Percentiles rank a stretch among this genome's conserved stretches.
phyloP scores from a whole-genome alignment of 129 eudicot genomes.

The Sambucus nigra region DNA sequence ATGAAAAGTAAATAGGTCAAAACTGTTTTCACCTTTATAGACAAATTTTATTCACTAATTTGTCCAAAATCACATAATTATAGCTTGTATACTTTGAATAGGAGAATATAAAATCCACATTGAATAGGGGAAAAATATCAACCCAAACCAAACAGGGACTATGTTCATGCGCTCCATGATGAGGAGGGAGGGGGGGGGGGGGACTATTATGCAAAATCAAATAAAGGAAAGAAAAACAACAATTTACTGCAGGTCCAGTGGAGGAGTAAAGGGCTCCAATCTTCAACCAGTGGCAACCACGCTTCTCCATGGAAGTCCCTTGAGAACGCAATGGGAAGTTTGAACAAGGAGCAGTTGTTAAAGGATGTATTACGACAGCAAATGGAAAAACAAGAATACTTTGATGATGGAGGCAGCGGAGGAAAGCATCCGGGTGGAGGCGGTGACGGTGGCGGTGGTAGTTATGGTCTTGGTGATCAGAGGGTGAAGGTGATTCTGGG shows the following conservation, averaged over 20 bases:
- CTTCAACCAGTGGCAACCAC: slow-evolving; percentile 21
- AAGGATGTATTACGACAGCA: slow-evolving; percentile 70
- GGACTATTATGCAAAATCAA: not conserved
- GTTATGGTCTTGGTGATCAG: slow-evolving; percentile 38
- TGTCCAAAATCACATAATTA: too few species aligned
- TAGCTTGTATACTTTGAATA: too few species aligned
- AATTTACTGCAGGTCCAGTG: not conserved
- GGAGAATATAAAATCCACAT: too few species aligned
- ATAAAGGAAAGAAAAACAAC: not conserved
- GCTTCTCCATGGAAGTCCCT: slow-evolving; percentile 70
- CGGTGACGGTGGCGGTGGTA: slow-evolving; percentile 27
- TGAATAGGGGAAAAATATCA: too few species aligned
- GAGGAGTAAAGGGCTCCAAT: not conserved
- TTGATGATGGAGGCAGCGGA: slow-evolving; percentile 48
- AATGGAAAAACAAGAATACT: slow-evolving; percentile 56
- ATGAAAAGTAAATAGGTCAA: too few species aligned
- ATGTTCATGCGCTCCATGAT: too few species aligned
- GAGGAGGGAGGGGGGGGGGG: too few species aligned
- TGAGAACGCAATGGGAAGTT: slow-evolving; percentile 57
- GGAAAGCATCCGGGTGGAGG: slow-evolving; percentile 35
- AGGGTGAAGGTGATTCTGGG: slow-evolving; percentile 46
- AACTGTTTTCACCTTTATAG: too few species aligned
- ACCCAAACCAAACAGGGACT: too few species aligned
- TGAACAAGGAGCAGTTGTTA: slow-evolving; percentile 45
- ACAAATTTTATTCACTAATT: too few species aligned